A percentile compares a stretch with the other conserved stretches of the same genome.
Evolutionary conservation across 2,329 filamentous ascomycete genomes (phyloP).

Genomic region (Nemania sp.): DNA sequence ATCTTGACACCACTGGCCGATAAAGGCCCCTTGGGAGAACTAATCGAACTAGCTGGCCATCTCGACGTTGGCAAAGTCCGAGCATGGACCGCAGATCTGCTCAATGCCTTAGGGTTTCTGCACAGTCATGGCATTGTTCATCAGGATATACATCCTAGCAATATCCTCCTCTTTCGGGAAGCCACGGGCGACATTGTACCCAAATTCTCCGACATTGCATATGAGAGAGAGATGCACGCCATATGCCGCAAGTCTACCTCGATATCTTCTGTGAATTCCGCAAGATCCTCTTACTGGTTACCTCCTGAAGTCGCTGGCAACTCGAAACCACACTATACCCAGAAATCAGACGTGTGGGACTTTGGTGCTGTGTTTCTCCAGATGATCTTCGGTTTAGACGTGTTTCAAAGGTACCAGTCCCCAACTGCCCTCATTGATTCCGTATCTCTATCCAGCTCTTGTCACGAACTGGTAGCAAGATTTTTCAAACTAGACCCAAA

Average conservation of each 20-base stretch:
- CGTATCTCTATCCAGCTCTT: constrained; percentile 70
- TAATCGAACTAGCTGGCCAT: constrained; percentile 76
- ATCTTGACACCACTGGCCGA: constrained; percentile 77
- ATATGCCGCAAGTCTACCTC: constrained; percentile 58
- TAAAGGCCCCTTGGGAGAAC: constrained; percentile 79
- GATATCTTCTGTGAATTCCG: constrained; percentile 58
- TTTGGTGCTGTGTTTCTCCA: constrained; percentile 89
- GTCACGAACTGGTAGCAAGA: constrained; percentile 79
- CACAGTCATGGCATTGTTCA: constrained; percentile 85
- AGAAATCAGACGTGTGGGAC: constrained; percentile 93
- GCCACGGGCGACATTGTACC: constrained; percentile 69
- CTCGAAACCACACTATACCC: constrained; percentile 64
- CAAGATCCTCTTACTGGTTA: constrained; percentile 80
- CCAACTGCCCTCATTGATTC: constrained; percentile 74
- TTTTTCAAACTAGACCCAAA: constrained; percentile 85
- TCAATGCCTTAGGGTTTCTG: constrained; percentile 85
- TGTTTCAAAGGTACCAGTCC: constrained; percentile 76
- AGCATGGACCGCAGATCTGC: constrained; percentile 87
- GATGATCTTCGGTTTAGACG: constrained; percentile 86
- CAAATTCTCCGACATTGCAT: constrained; percentile 75
- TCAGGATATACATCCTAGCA: constrained; percentile 77
- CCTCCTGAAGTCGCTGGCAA: constrained; percentile 73
- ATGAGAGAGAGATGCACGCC: constrained; percentile 67
- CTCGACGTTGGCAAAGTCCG: constrained; percentile 76
- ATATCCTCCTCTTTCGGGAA: constrained; percentile 76